Evolutionary conservation across 148 eudicot genomes (phyloP).

Genomic region (Vaccinium corymbosum): DNA sequence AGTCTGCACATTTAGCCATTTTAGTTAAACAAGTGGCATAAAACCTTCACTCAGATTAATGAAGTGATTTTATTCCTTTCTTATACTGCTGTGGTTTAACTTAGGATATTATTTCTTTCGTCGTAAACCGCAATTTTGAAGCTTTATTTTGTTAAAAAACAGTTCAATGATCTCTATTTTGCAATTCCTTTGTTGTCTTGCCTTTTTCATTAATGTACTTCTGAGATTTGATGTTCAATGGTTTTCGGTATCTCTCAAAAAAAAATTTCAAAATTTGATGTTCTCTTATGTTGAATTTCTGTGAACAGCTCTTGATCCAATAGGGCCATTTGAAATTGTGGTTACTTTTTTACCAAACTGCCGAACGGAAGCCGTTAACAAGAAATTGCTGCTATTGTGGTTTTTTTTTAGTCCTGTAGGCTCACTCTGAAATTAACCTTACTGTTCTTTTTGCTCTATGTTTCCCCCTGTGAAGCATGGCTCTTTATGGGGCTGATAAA

Average conservation of each 20-base stretch:
- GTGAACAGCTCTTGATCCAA: background rate
- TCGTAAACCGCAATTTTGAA: background rate
- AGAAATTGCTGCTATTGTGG: background rate
- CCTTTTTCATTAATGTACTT: background rate
- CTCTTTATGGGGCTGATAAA: slow-evolving; percentile 47
- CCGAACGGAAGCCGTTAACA: background rate
- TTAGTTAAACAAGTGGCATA: background rate
- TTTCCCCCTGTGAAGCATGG: slow-evolving; percentile 38
- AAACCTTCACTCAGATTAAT: background rate
- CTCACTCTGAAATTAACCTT: background rate
- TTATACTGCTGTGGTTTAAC: background rate
- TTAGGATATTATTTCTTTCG: background rate
- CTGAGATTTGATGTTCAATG: background rate
- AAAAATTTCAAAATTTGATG: background rate
- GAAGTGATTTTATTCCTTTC: background rate
- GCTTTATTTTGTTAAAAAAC: background rate
- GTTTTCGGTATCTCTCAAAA: background rate
- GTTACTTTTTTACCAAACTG: background rate
- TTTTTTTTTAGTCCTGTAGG: background rate
- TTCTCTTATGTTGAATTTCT: background rate
- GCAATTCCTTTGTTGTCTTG: background rate
- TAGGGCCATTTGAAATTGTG: background rate
- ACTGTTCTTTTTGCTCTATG: background rate
- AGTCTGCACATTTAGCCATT: background rate
- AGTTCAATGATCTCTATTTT: background rate